Percentiles rank a stretch among this genome's conserved stretches.
phyloP scores from a whole-genome alignment of 2,329 filamentous ascomycete genomes.

The Dryadomyces quercus-mongolicae region DNA sequence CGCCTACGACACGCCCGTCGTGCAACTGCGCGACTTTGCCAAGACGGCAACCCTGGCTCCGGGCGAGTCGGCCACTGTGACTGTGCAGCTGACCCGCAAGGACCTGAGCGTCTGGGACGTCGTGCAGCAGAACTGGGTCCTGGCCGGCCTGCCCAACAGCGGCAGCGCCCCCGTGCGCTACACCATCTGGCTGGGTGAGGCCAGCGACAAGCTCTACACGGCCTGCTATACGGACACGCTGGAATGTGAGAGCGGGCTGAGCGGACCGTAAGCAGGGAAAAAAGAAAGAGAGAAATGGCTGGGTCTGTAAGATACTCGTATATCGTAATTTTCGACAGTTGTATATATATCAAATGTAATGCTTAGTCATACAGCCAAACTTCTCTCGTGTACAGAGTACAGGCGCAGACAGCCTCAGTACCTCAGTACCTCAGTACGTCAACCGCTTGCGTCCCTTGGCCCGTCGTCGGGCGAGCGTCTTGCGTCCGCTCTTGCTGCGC shows the following conservation, averaged over 20 bases:
- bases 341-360: not conserved
- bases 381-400: too few species aligned
- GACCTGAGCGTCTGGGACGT: constrained; percentile 38
- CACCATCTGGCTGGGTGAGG: constrained; percentile 31
- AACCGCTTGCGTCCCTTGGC: constrained; percentile 39
- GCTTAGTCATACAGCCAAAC: not conserved
- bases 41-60: constrained; percentile 19
- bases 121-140: constrained; percentile 34
- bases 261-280: constrained; percentile 17
- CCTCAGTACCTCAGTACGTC: constrained; percentile 12
- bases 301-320: not conserved
- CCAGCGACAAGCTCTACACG: constrained; percentile 25
- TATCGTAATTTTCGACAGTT: not conserved
- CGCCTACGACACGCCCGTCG: constrained; percentile 19
- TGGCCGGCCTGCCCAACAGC: constrained; percentile 17
- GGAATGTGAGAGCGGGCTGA: constrained; percentile 21
- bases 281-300: not conserved
- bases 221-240: constrained; percentile 28
- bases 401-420: too few species aligned
- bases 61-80: constrained; percentile 18
- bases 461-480: constrained; percentile 38
- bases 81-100: constrained; percentile 25
- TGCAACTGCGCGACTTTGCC: constrained; percentile 24
- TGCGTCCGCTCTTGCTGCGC: constrained; percentile 37
- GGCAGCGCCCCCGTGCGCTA: constrained; percentile 20